phyloP scores from a whole-genome alignment of 192 early-diverging fungal genomes.

The Chytriomyces hyalinus region DNA sequence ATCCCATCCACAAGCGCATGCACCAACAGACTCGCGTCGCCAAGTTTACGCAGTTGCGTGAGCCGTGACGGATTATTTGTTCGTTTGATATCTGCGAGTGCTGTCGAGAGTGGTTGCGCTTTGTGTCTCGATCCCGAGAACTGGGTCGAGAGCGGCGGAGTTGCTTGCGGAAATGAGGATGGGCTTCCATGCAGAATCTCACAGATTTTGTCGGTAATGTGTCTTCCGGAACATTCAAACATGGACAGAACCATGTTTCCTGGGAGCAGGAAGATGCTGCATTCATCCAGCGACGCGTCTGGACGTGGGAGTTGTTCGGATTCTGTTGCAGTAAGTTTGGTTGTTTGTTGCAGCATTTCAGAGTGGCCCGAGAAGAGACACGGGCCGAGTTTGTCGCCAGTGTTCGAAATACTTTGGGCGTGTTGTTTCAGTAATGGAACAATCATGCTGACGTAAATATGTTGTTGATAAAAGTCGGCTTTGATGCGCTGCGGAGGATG shows the following conservation, averaged over 20 bases:
- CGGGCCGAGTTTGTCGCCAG: not conserved
- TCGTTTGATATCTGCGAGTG: not conserved
- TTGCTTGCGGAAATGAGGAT: not conserved
- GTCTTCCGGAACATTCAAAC: not conserved
- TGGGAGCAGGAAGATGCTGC: conserved; percentile 10
- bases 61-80: not conserved
- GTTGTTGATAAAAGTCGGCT: conserved; percentile 22
- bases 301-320: conserved; percentile 8
- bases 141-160: not conserved
- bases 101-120: not conserved
- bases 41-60: not conserved
- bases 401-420: not conserved
- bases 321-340: not conserved
- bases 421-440: conserved; percentile 1
- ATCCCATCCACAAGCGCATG: conserved; percentile 29
- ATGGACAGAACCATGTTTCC: conserved; percentile 4
- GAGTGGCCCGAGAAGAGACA: conserved; percentile 17
- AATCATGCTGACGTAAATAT: conserved; percentile 10
- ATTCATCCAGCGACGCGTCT: conserved; percentile 22
- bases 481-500: conserved; percentile 41
- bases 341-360: not conserved
- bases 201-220: conserved; percentile 13
- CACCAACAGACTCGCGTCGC: conserved; percentile 12
- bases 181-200: not conserved
- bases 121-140: not conserved